A percentile compares a stretch with the other conserved stretches of the same genome.
These are phyloP conservation scores for Cephalotrichum gorgonifer DNA, from an alignment of 2,329 filamentous ascomycete genomes.

Conservation along the genomic window DNA sequence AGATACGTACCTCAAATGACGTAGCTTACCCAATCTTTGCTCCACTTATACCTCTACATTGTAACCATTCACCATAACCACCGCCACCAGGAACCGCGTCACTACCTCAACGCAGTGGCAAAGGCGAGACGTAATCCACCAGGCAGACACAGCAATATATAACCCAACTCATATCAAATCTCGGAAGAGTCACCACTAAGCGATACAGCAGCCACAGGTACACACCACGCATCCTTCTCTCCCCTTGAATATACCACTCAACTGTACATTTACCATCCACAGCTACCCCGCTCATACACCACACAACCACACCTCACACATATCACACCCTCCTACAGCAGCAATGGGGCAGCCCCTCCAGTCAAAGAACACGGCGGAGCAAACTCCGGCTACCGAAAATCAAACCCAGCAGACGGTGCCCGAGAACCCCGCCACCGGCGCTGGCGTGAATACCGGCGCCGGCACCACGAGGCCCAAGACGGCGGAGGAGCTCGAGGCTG, in stretches of 20 bases:
- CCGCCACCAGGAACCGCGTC: neutral
- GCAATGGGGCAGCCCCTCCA: neutral
- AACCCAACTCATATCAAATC: no score
- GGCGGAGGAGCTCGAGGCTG: conserved; percentile 36
- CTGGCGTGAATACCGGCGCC: conserved; percentile 38
- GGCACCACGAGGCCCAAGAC: conserved; percentile 36
- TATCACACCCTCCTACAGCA: neutral
- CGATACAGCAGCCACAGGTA: no score
- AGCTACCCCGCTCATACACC: no score
- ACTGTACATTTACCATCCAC: no score
- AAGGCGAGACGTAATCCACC: no score
- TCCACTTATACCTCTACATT: neutral
- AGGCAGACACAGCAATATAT: neutral
- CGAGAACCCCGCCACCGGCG: conserved; percentile 20
- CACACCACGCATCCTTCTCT: no score
- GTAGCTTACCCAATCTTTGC: neutral
- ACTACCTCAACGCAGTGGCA: no score
- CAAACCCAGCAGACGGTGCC: neutral
- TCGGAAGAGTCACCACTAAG: no score
- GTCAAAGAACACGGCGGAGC: neutral
- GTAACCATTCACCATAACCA: neutral
- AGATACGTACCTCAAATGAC: neutral
- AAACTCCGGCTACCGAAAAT: neutral
- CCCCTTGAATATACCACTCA: no score
- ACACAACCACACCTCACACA: neutral